phyloP scores from a whole-genome alignment of 768 basidiomycete species.

The Lactifluus volemus region DNA sequence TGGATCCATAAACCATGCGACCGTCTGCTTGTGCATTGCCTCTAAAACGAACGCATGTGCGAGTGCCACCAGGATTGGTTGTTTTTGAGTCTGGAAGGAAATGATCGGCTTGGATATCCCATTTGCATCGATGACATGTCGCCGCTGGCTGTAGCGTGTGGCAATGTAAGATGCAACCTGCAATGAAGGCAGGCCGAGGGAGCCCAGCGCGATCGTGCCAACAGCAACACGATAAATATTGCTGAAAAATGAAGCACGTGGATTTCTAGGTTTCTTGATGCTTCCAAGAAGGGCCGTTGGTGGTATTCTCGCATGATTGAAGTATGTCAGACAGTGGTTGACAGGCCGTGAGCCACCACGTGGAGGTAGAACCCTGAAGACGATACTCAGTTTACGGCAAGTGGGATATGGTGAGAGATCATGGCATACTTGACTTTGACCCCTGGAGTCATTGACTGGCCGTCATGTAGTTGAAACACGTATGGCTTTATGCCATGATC shows the following conservation, averaged over 20 bases:
- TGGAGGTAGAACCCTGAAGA: slow-evolving; percentile 8
- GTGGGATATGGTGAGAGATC: neutral
- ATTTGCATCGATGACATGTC: slow-evolving; percentile 38
- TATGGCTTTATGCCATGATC: slow-evolving; percentile 33
- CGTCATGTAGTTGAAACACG: slow-evolving; percentile 34
- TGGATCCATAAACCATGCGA: slow-evolving; percentile 31
- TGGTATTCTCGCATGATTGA: slow-evolving; percentile 26
- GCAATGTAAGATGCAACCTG: slow-evolving; percentile 47
- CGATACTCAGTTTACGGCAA: neutral
- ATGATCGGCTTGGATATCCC: slow-evolving; percentile 42
- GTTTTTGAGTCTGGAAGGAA: slow-evolving; percentile 56
- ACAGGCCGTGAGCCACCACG: slow-evolving; percentile 23
- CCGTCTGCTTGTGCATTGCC: slow-evolving; percentile 33
- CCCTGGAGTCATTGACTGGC: slow-evolving; percentile 30
- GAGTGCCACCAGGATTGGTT: slow-evolving; percentile 45
- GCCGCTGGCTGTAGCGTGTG: slow-evolving; percentile 50
- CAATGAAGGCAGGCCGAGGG: slow-evolving; percentile 35
- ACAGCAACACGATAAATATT: slow-evolving; percentile 21
- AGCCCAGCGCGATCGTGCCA: slow-evolving; percentile 22
- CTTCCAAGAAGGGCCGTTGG: slow-evolving; percentile 23
- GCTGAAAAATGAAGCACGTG: slow-evolving; percentile 15
- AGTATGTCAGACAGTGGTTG: slow-evolving; percentile 30
- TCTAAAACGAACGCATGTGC: slow-evolving; percentile 46
- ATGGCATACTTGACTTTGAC: slow-evolving; percentile 24
- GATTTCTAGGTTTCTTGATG: slow-evolving; percentile 9